A percentile compares a stretch with the other conserved stretches of the same genome.
Evolutionary conservation across 2,329 filamentous ascomycete genomes (phyloP).

Genomic region (Coleophoma eucalyptorum): DNA sequence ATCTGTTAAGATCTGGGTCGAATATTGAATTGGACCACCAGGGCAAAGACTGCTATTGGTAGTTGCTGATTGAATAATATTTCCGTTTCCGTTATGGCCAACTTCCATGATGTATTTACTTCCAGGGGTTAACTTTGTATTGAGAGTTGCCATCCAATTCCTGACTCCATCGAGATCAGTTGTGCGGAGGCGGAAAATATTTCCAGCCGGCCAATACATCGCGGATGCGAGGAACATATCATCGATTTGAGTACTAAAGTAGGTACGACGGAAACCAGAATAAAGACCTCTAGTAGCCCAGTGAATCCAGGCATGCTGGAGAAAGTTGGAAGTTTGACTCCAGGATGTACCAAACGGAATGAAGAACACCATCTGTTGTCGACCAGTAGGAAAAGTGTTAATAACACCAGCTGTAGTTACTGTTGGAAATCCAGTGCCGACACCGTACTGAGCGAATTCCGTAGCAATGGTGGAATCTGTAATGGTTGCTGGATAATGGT

Average conservation of each 20-base stretch:
- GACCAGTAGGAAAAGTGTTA: conserved; percentile 50
- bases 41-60: conserved; percentile 13
- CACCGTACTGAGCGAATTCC: conserved; percentile 48
- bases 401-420: conserved; percentile 52
- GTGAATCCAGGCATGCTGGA: conserved; percentile 60
- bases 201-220: conserved; percentile 43
- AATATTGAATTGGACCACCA: conserved; percentile 38
- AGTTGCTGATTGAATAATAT: conserved; percentile 31
- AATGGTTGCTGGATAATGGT: conserved; percentile 55
- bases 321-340: conserved; percentile 47
- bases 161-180: conserved; percentile 43
- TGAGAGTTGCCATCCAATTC: conserved; percentile 37
- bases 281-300: conserved; percentile 57
- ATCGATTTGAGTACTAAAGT: conserved; percentile 39
- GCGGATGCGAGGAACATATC: conserved; percentile 55
- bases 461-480: conserved; percentile 48
- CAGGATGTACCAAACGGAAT: conserved; percentile 42
- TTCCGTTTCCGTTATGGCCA: conserved; percentile 52
- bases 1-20: conserved; percentile 38
- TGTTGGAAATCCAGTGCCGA: conserved; percentile 33
- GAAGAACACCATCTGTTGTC: conserved; percentile 62
- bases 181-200: conserved; percentile 43
- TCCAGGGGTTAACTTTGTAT: conserved; percentile 44
- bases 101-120: conserved; percentile 50
- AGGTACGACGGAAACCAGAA: conserved; percentile 20